Evolutionary conservation across 345 rosid species (phyloP).

Genomic region (Streptanthus diversifolius): DNA sequence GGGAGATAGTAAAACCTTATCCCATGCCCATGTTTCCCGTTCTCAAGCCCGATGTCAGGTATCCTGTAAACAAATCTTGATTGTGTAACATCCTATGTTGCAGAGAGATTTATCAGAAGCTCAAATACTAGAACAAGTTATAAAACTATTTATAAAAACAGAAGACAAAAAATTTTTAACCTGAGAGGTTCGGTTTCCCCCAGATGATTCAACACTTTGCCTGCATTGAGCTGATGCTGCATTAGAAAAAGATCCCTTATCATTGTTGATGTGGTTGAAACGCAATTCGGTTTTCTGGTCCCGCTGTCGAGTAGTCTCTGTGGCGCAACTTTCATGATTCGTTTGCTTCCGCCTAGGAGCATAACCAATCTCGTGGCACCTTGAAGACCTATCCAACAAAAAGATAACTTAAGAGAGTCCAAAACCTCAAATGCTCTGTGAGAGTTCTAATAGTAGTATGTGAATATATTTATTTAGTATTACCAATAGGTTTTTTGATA

Average conservation of each 20-base stretch:
- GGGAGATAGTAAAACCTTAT: constrained; percentile 10
- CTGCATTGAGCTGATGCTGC: not conserved
- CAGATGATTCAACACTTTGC: not conserved
- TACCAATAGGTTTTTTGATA: constrained; percentile 63
- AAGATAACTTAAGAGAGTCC: not conserved
- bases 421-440: not conserved
- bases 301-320: not conserved
- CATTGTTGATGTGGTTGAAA: not conserved
- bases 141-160: not conserved
- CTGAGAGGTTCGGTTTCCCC: not conserved
- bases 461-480: not conserved
- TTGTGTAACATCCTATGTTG: constrained; percentile 3
- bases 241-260: constrained; percentile 5
- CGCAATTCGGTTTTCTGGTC: not conserved
- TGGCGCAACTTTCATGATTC: not conserved
- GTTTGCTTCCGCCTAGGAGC: constrained; percentile 39
- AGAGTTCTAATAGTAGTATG: not conserved
- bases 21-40: constrained; percentile 1
- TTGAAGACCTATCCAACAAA: constrained; percentile 40
- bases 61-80: not conserved
- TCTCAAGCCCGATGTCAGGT: not conserved
- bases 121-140: not conserved
- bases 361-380: constrained; percentile 68
- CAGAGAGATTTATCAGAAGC: not conserved
- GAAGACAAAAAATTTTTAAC: not conserved